Evolutionary conservation across 1,284 basidiomycete species (phyloP), one percentile per base, ranked within the genome.

Genomic region (Butyriboletus appendiculatus): DNA sequence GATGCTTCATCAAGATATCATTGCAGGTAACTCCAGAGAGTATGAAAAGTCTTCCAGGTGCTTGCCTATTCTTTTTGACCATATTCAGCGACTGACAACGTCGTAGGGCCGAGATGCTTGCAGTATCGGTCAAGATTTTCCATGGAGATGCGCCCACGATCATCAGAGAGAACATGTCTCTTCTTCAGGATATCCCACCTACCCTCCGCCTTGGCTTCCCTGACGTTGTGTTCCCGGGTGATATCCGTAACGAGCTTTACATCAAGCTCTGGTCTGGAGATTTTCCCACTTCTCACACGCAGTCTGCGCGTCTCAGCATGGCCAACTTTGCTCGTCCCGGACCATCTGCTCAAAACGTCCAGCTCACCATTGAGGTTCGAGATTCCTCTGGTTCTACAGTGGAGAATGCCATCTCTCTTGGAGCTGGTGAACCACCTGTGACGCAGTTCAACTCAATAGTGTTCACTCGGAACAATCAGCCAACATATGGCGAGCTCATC

Each of bases 171-270:
- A 93, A 97, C 69, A 88, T 91, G 6, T 90, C 90, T 1, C 75
- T 96, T n/a, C 77, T 98, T 20, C 86, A 90, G 54, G 92, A 91
- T 59, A 83, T 85, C 6, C 89, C 94, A 0, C 80, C 88, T 37
- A 95, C 94, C 1, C 77, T 90, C 18, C 88, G 94, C 7, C 85
- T 99, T n/a, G 94, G 95, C 28, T 99, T 99, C 68, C 92, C 96
- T 0, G 96, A 98, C 63, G 94, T 97, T 2, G 95, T 97, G 10
- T 95, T 96, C 66, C 96, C 96, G 1, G 94, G 92, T 9, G 90
- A 94, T 59, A 75, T 84, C n/a, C 85, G 96, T 20, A 98, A 98
- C 66, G 96, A 98, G 64, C 80, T 97, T 9, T 98, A 98, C 72
- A 82, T 98, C 76, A 97, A 95, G 68, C 80, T 97, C 1, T 96